Percentiles rank a stretch among this genome's conserved stretches.
Conservation (phyloP, 805 yeast genomes). For the Ogataea glucozyma region DNA sequence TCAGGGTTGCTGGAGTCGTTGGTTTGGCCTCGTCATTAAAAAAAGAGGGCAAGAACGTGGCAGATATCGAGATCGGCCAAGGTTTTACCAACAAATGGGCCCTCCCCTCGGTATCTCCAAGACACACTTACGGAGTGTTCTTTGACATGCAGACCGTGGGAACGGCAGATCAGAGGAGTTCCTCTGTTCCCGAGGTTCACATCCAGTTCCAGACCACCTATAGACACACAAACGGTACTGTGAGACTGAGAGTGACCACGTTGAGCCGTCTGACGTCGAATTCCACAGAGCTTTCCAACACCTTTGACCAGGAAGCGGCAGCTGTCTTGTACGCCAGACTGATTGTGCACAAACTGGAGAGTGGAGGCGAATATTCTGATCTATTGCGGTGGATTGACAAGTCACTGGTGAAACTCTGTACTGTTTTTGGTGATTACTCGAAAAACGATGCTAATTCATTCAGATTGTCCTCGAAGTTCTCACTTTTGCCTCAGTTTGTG, state of each 20-base stretch:
- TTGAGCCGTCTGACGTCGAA: slow-evolving; percentile 55
- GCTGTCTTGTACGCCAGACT: slow-evolving; percentile 91
- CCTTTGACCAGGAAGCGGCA: slow-evolving; percentile 99
- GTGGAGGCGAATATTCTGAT: slow-evolving; percentile 72
- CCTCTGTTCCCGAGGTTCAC: slow-evolving; percentile 39
- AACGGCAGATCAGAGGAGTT: slow-evolving; percentile 43
- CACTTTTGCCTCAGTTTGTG: slow-evolving; percentile 92
- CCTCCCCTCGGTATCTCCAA: slow-evolving; percentile 81
- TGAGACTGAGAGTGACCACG: slow-evolving; percentile 88
- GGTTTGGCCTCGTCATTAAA: slow-evolving; percentile 85
- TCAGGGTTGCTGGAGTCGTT: slow-evolving; percentile 88
- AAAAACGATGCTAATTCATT: slow-evolving; percentile 83
- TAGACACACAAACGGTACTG: slow-evolving; percentile 93
- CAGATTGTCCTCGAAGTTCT: slow-evolving; percentile 78
- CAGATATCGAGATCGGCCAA: slow-evolving; percentile 91
- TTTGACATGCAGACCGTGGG: slow-evolving; percentile 72
- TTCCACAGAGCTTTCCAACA: slow-evolving; percentile 49
- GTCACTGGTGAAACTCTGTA: slow-evolving; percentile 84
- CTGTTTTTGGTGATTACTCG: slow-evolving; percentile 89
- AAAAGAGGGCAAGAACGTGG: slow-evolving; percentile 69
- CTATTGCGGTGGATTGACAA: slow-evolving; percentile 94
- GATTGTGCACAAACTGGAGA: slow-evolving; percentile 86
- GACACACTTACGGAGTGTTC: slow-evolving; percentile 84
- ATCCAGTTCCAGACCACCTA: slow-evolving; percentile 86
- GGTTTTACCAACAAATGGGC: slow-evolving; percentile 92